Evolutionary conservation across 2,329 filamentous ascomycete species (phyloP).

Genomic region (Parastagonospora avenae): DNA sequence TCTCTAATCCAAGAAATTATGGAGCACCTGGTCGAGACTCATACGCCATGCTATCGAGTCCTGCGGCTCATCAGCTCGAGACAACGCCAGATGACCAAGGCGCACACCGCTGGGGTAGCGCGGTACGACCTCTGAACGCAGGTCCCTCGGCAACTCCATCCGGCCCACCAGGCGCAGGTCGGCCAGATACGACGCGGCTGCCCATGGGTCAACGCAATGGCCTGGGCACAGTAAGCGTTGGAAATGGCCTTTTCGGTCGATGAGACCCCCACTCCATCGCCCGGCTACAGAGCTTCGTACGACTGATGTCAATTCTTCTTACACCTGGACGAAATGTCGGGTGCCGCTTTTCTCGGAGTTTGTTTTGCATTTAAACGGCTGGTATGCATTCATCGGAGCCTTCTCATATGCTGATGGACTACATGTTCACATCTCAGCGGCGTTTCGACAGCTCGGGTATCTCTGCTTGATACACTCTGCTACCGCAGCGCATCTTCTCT

Average conservation of each 20-base stretch:
- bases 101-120: slow-evolving; percentile 31
- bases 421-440: background rate
- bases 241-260: slow-evolving; percentile 39
- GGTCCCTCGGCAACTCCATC: slow-evolving; percentile 13
- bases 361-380: background rate
- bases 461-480: background rate
- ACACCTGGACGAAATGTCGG: background rate
- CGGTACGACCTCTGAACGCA: slow-evolving; percentile 22
- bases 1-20: slow-evolving; percentile 32
- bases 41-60: slow-evolving; percentile 39
- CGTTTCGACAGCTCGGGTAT: background rate
- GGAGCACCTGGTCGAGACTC: slow-evolving; percentile 30
- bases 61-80: slow-evolving; percentile 31
- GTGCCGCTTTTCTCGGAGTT: background rate
- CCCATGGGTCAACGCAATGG: slow-evolving; percentile 37
- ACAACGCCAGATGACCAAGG: slow-evolving; percentile 28
- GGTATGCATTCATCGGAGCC: background rate
- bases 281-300: background rate
- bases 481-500: background rate
- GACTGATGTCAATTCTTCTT: background rate
- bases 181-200: slow-evolving; percentile 25
- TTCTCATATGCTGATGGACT: background rate
- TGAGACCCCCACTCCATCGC: slow-evolving; percentile 12
- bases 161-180: slow-evolving; percentile 25
- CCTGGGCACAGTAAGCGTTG: slow-evolving; percentile 40